A percentile compares a stretch with the other conserved stretches of the same genome.
Conservation (phyloP, 371 early-diverging fungal genomes). For the Rhizopus microsporus region DNA sequence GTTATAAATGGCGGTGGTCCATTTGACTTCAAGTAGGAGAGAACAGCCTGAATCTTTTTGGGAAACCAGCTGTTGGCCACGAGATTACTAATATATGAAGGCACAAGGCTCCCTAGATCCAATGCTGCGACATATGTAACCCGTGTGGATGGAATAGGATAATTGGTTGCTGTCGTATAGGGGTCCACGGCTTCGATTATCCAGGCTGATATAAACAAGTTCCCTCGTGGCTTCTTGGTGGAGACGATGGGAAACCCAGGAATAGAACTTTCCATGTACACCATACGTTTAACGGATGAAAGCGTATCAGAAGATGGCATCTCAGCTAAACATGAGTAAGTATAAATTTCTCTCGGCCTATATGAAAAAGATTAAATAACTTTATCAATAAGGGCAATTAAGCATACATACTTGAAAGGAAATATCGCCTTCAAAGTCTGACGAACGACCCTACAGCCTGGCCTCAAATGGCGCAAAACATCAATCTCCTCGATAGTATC, state of each 20-base stretch:
- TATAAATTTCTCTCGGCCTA: conserved; percentile 39
- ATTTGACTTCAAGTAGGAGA: conserved; percentile 47
- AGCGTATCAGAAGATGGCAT: conserved; percentile 28
- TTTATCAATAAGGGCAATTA: not conserved
- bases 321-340: conserved; percentile 38
- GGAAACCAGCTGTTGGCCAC: conserved; percentile 40
- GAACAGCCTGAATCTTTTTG: conserved; percentile 50
- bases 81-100: conserved; percentile 56
- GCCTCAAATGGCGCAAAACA: conserved; percentile 30
- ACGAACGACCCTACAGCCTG: conserved; percentile 47
- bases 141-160: conserved; percentile 62
- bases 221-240: conserved; percentile 40
- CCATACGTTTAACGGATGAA: conserved; percentile 23
- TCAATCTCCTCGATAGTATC: conserved; percentile 48
- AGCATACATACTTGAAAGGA: conserved; percentile 51
- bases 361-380: not conserved
- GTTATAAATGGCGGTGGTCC: conserved; percentile 52
- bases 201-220: conserved; percentile 58
- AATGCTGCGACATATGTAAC: conserved; percentile 53
- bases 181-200: conserved; percentile 61
- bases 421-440: conserved; percentile 54
- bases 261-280: conserved; percentile 43
- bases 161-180: conserved; percentile 54
- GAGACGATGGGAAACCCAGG: conserved; percentile 28
- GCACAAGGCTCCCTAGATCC: conserved; percentile 54